Base-by-base conservation (phyloP, 192 early-diverging fungal species). In the Coemansia sp. region DNA sequence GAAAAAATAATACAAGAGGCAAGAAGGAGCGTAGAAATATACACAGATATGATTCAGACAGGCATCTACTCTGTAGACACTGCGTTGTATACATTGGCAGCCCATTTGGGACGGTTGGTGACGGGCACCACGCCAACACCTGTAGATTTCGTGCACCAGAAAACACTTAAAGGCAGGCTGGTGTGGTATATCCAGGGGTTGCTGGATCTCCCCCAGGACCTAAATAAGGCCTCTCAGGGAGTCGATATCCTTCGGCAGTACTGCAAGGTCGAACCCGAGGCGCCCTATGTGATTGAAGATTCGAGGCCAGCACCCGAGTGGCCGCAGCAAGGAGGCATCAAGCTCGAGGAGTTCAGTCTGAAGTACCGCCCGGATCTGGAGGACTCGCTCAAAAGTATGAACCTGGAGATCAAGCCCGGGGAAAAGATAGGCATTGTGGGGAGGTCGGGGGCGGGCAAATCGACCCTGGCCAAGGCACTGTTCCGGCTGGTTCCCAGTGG, bases 391-490 rank as follows among this genome's bases (percentile, higher is more conserved):
- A 69, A 83, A 25, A 50, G 79, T 31, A 61, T 91, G 19, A 71
- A 67, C 11, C 26, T 85, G 11, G 36, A 58, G 8, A 74, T 90
- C 38, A 70, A 68, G 5, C 69, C 78, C 0, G 83, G 82, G 3
- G 78, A 80, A 38, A 80, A 80, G 37, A 56, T 82, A 35, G 80
- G 80, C 18, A 74, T 82, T 14, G 80, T 92, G 22, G 90, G 90
- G 12, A 71, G 90, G 4, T 88, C 88, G 6, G 88, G 88, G 7
- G 84, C 85, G 8, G 83, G 84, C 13, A 87, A 85, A 37, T 63
- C 63, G 19, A 78, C 74, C 22, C 66, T 89, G 47, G 68, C 84
- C 16, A 64, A 61, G 5, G 57, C 83, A 0, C 57, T 88, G 8
- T 87, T 91, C 55, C 78, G 88, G 12, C 52, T 89, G 8, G 67